Conservation (phyloP, 139 green algal species). For the Zygnema cylindricum region DNA sequence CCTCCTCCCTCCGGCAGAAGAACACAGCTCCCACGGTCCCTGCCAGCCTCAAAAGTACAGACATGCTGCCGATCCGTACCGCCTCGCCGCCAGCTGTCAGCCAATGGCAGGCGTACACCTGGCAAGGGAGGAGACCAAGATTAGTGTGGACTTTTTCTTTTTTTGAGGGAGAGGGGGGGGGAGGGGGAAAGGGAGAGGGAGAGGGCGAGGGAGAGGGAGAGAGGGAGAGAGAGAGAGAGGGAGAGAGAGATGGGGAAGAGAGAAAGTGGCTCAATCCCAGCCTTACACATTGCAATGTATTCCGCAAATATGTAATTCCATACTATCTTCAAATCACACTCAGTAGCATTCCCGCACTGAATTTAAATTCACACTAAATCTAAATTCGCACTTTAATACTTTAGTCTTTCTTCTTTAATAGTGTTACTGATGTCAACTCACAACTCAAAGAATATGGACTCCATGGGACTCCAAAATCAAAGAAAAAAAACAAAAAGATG, state of each 20-base stretch:
- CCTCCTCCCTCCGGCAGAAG: conserved; percentile 41
- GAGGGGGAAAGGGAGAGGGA: not conserved
- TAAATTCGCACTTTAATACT: too few relatives aligned
- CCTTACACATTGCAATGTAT: not conserved
- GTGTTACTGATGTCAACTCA: too few relatives aligned
- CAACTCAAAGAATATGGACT: too few relatives aligned
- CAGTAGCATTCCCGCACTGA: too few relatives aligned
- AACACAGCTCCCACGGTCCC: not conserved
- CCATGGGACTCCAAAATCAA: too few relatives aligned
- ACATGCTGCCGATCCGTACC: not conserved
- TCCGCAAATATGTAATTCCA: not conserved
- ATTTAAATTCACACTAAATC: too few relatives aligned
- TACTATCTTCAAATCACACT: too few relatives aligned
- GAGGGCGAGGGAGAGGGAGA: not conserved
- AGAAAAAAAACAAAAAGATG: not conserved
- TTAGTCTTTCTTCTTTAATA: too few relatives aligned
- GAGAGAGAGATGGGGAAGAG: not conserved
- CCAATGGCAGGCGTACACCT: conserved; percentile 17
- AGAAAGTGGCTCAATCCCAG: not conserved
- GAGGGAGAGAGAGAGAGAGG: not conserved
- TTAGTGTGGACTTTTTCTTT: not conserved
- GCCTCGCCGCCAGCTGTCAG: not conserved
- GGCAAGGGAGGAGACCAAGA: not conserved
- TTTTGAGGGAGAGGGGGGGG: not conserved
- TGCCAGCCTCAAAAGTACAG: conserved; percentile 38